phyloP scores from a whole-genome alignment of 768 basidiomycete species.

The Mycena galopus region DNA sequence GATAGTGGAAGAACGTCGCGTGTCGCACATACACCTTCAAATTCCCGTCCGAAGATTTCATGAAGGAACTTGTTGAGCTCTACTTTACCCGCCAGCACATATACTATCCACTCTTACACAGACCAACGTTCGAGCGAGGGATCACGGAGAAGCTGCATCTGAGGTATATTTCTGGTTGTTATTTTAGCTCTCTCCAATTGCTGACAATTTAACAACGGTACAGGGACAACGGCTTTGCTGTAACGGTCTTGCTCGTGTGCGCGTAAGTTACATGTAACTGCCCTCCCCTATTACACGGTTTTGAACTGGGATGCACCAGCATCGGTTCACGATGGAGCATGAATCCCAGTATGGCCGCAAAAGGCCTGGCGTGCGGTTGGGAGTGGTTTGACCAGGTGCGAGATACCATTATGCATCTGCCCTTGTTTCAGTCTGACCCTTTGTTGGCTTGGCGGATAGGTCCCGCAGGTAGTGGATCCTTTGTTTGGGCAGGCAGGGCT shows the following conservation, averaged over 20 bases:
- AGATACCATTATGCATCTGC: neutral
- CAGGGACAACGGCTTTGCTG: constrained; percentile 63
- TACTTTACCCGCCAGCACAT: constrained; percentile 74
- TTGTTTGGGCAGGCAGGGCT: constrained; percentile 4
- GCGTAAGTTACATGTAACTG: too few species aligned
- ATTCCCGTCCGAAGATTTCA: constrained; percentile 65
- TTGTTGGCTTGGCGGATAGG: constrained; percentile 37
- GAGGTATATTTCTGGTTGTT: constrained; percentile 15
- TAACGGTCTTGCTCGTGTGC: constrained; percentile 76
- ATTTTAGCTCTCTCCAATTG: neutral
- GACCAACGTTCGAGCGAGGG: constrained; percentile 73
- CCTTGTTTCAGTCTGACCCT: neutral
- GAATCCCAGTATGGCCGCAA: constrained; percentile 53
- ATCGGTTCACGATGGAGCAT: constrained; percentile 69
- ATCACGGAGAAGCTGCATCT: constrained; percentile 64
- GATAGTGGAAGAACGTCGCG: constrained; percentile 3
- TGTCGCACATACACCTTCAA: neutral
- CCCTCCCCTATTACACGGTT: too few species aligned
- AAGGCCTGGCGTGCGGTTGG: constrained; percentile 64
- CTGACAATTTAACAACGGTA: neutral
- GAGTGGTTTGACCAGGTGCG: constrained; percentile 74
- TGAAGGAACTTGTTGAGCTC: constrained; percentile 64
- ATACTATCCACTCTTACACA: constrained; percentile 78
- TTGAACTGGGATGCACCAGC: too few species aligned
- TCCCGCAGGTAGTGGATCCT: constrained; percentile 72